These are phyloP conservation scores for Phialocephala sp. DNA, from an alignment of 2,329 filamentous ascomycete genomes.

Conservation along the genomic window DNA sequence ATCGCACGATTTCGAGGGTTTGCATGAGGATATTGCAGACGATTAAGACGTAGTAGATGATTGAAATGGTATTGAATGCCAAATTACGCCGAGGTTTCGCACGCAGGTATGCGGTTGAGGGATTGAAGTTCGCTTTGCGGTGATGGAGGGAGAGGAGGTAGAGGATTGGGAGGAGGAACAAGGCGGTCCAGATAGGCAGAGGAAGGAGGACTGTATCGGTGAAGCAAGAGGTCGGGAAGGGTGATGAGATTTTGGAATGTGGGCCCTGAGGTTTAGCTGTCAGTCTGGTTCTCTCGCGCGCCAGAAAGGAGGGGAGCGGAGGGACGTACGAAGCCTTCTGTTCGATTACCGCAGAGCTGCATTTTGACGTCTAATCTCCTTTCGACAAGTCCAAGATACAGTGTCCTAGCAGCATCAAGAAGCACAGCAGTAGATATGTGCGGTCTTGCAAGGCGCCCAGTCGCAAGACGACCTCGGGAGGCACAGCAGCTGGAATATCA, in stretches of 20 bases:
- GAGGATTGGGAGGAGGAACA: constrained; percentile 39
- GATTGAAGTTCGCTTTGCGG: constrained; percentile 32
- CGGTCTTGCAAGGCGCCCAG: not conserved
- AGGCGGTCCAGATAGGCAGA: constrained; percentile 44
- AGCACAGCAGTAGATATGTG: not conserved
- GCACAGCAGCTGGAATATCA: constrained; percentile 1
- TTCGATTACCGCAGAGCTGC: constrained; percentile 41
- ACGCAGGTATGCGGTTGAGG: constrained; percentile 34
- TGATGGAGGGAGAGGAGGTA: constrained; percentile 31
- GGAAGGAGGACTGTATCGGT: constrained; percentile 44
- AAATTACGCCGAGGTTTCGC: constrained; percentile 20
- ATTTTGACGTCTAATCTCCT: constrained; percentile 35
- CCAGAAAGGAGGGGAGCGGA: not conserved
- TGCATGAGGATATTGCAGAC: constrained; percentile 42
- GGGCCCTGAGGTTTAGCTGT: constrained; percentile 38
- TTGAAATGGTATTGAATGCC: constrained; percentile 25
- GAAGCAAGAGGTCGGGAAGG: constrained; percentile 46
- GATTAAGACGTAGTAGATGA: constrained; percentile 43
- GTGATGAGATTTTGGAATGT: constrained; percentile 41
- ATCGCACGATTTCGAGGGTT: constrained; percentile 43
- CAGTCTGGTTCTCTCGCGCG: constrained; percentile 12
- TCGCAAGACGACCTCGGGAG: not conserved
- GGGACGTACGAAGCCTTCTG: constrained; percentile 43
- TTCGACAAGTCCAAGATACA: not conserved
- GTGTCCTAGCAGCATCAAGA: not conserved